Percentiles rank a stretch among this genome's conserved stretches.
Conservation (phyloP, 768 basidiomycete species). For the Trametes coccinea region DNA sequence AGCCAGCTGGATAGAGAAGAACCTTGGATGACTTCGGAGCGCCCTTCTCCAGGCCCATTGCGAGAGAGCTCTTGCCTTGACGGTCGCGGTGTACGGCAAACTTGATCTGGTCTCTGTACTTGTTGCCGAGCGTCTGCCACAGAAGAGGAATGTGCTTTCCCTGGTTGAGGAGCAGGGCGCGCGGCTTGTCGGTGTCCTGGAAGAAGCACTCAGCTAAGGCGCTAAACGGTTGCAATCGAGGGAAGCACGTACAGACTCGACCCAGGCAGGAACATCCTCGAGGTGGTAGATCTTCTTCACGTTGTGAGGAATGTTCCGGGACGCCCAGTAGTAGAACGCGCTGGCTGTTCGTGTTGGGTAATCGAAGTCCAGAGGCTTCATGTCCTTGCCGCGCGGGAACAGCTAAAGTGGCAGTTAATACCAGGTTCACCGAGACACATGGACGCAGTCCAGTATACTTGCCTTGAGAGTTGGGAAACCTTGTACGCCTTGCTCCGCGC, state of each 20-base stretch:
- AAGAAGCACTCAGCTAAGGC: background rate
- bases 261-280: conserved; percentile 65
- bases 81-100: conserved; percentile 69
- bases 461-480: conserved; percentile 94
- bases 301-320: conserved; percentile 70
- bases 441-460: conserved; percentile 8
- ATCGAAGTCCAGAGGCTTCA: conserved; percentile 66
- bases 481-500: conserved; percentile 80
- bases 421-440: background rate
- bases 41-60: conserved; percentile 58
- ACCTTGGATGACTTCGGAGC: conserved; percentile 61
- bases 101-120: conserved; percentile 60
- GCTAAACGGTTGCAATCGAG: background rate
- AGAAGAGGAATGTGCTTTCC: conserved; percentile 75
- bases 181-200: conserved; percentile 46
- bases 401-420: conserved; percentile 42
- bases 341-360: conserved; percentile 68
- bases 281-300: conserved; percentile 59
- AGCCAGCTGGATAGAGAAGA: conserved; percentile 66
- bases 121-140: conserved; percentile 79
- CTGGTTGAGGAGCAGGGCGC: conserved; percentile 71
- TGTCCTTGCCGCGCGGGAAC: conserved; percentile 73
- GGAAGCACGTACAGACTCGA: conserved; percentile 55
- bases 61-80: conserved; percentile 56
- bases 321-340: conserved; percentile 74